A percentile compares a stretch with the other conserved stretches of the same genome.
phyloP scores from a whole-genome alignment of 2,329 filamentous ascomycete genomes.

The Talaromyces funiculosus region DNA sequence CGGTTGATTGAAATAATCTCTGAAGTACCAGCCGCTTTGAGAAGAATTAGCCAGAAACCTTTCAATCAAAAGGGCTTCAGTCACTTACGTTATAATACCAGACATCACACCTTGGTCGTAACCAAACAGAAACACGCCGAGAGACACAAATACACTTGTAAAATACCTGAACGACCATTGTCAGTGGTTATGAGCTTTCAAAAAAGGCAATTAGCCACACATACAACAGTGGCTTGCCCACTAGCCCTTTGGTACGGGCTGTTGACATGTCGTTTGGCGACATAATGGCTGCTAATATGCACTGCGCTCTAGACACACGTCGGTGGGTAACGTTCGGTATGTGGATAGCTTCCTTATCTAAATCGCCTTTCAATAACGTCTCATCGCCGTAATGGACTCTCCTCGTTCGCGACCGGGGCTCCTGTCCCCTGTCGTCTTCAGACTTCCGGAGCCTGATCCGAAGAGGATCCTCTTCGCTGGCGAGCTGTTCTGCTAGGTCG shows the following conservation, averaged over 20 bases:
- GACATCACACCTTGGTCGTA: slow-evolving; percentile 64
- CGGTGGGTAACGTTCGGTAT: slow-evolving; percentile 65
- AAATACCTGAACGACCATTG: slow-evolving; percentile 62
- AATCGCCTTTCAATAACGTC: slow-evolving; percentile 22
- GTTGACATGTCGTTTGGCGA: slow-evolving; percentile 62
- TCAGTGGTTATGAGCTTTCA: not conserved
- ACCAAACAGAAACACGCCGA: slow-evolving; percentile 61
- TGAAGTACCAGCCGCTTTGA: slow-evolving; percentile 74
- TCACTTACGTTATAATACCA: slow-evolving; percentile 60
- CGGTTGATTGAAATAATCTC: slow-evolving; percentile 86
- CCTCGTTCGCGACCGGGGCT: slow-evolving; percentile 29
- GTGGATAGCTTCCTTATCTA: slow-evolving; percentile 52
- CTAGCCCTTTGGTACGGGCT: slow-evolving; percentile 78
- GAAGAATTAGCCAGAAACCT: slow-evolving; percentile 15
- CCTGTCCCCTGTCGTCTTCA: slow-evolving; percentile 49
- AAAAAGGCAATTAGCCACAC: slow-evolving; percentile 25
- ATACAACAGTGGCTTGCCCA: slow-evolving; percentile 90
- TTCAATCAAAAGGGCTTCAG: not conserved
- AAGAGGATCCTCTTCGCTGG: slow-evolving; percentile 75
- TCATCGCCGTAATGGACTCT: slow-evolving; percentile 58
- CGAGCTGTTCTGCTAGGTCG: slow-evolving; percentile 87
- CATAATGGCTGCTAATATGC: slow-evolving; percentile 78
- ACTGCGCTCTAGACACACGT: slow-evolving; percentile 61
- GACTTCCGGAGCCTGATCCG: slow-evolving; percentile 63
- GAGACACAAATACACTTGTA: slow-evolving; percentile 70